phyloP scores from a whole-genome alignment of 2,329 filamentous ascomycete species.

The Chaetomiaceae sp. region DNA sequence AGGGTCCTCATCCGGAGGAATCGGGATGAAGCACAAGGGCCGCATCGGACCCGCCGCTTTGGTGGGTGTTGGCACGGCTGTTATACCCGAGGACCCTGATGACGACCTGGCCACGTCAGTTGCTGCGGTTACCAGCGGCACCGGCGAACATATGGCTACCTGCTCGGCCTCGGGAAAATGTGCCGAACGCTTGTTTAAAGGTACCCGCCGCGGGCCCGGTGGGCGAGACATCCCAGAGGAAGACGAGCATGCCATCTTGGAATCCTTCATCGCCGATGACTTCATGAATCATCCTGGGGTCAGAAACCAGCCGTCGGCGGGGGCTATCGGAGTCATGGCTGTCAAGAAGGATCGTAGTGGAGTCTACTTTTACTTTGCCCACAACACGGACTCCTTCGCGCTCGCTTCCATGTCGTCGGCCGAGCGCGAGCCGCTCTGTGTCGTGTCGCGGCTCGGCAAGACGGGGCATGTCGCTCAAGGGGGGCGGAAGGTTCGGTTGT shows the following conservation, averaged over 20 bases:
- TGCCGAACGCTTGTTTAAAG: slow-evolving; percentile 77
- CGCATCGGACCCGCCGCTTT: slow-evolving; percentile 89
- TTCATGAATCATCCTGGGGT: slow-evolving; percentile 93
- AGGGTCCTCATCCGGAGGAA: slow-evolving; percentile 92
- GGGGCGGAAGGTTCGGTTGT: slow-evolving; percentile 44
- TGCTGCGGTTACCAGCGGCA: slow-evolving; percentile 86
- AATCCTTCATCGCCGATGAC: slow-evolving; percentile 75
- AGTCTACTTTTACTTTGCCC: slow-evolving; percentile 84
- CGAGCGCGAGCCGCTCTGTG: slow-evolving; percentile 69
- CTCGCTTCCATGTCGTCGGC: slow-evolving; percentile 82
- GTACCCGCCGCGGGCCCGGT: slow-evolving; percentile 53
- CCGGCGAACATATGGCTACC: slow-evolving; percentile 96
- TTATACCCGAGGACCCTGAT: slow-evolving; percentile 70
- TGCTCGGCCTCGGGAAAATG: slow-evolving; percentile 86
- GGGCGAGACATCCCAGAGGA: slow-evolving; percentile 62
- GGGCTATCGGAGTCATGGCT: slow-evolving; percentile 84
- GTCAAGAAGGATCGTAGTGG: slow-evolving; percentile 79
- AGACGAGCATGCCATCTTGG: slow-evolving; percentile 72
- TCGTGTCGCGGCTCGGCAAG: slow-evolving; percentile 74
- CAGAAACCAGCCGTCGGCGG: slow-evolving; percentile 69
- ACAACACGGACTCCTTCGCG: slow-evolving; percentile 89
- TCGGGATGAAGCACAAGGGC: slow-evolving; percentile 95
- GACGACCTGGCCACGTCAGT: slow-evolving; percentile 68
- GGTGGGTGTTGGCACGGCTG: slow-evolving; percentile 83
- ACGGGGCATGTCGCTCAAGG: slow-evolving; percentile 52